Conservation (phyloP, 805 yeast genomes). For the Suhomyces vadensis region DNA sequence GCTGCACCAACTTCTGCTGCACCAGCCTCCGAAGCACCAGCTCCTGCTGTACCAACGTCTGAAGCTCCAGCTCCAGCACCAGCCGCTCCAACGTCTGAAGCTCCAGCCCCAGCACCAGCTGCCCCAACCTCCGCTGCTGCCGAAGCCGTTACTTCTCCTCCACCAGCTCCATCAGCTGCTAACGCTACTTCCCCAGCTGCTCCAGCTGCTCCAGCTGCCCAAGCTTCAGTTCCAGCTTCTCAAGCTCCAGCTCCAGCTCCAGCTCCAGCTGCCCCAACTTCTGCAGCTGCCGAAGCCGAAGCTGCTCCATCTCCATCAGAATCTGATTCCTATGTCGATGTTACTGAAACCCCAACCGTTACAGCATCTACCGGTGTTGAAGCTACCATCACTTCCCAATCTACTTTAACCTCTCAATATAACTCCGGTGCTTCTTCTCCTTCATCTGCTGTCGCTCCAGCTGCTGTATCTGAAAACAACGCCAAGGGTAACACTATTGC, state of each 20-base stretch:
- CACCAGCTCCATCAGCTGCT: slow-evolving; percentile 11
- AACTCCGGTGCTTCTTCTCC: slow-evolving; percentile 17
- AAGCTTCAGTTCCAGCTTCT: slow-evolving; percentile 8
- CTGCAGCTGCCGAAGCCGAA: slow-evolving; percentile 15
- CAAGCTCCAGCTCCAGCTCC: slow-evolving; percentile 11
- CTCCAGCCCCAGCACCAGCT: slow-evolving; percentile 11
- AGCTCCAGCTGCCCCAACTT: slow-evolving; percentile 8
- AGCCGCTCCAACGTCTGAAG: slow-evolving; percentile 5
- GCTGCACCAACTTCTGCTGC: slow-evolving; percentile 5
- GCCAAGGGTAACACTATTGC: slow-evolving; percentile 29
- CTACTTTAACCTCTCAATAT: slow-evolving; percentile 39
- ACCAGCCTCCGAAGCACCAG: slow-evolving; percentile 5
- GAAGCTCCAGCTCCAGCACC: slow-evolving; percentile 9
- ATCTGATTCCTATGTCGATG: slow-evolving; percentile 45
- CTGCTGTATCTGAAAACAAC: slow-evolving; percentile 32
- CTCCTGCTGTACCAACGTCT: slow-evolving; percentile 12
- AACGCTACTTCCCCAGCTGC: slow-evolving; percentile 10
- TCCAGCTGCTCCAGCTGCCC: slow-evolving; percentile 11
- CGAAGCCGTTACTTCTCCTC: slow-evolving; percentile 8
- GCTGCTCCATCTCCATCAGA: slow-evolving; percentile 22
- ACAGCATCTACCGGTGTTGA: slow-evolving; percentile 49
- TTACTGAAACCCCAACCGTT: slow-evolving; percentile 51
- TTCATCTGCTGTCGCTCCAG: slow-evolving; percentile 16
- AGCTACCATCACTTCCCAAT: slow-evolving; percentile 34
- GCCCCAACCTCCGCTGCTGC: slow-evolving; percentile 10